These are phyloP conservation scores for Penicillium sp. DNA, from an alignment of 2,329 filamentous ascomycete species.

Conservation along the genomic window DNA sequence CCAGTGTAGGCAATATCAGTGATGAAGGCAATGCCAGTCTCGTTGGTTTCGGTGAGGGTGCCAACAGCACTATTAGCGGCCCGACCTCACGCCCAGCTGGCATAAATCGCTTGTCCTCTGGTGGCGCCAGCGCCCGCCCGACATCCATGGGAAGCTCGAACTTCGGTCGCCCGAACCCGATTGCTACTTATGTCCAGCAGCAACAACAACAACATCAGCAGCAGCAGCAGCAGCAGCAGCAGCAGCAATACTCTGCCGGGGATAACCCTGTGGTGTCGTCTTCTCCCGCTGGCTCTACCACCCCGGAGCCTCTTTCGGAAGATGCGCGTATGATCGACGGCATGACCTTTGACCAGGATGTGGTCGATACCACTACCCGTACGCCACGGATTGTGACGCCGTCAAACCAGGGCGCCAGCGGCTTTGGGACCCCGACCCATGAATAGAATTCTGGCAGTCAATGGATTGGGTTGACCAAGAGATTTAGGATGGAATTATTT, in stretches of 20 bases:
- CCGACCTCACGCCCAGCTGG: slow-evolving; percentile 65
- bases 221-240: slow-evolving; percentile 23
- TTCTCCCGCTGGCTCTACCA: slow-evolving; percentile 37
- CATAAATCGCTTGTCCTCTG: slow-evolving; percentile 40
- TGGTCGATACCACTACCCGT: slow-evolving; percentile 66
- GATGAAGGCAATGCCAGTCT: slow-evolving; percentile 82
- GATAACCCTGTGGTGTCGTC: slow-evolving; percentile 44
- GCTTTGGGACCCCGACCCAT: slow-evolving; percentile 15
- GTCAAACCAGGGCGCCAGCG: slow-evolving; percentile 14
- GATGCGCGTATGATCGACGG: slow-evolving; percentile 70
- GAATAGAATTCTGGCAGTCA: slow-evolving; percentile 18
- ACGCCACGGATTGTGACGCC: slow-evolving; percentile 55
- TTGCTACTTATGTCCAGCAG: slow-evolving; percentile 28
- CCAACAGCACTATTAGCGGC: slow-evolving; percentile 79
- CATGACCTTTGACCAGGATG: slow-evolving; percentile 61
- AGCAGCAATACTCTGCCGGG: slow-evolving; percentile 26
- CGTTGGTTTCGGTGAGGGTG: slow-evolving; percentile 90
- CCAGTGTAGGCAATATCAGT: slow-evolving; percentile 75
- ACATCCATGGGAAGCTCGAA: slow-evolving; percentile 44
- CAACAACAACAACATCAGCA: slow-evolving; percentile 24
- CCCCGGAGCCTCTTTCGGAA: slow-evolving; percentile 41
- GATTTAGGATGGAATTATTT: slow-evolving; percentile 13
- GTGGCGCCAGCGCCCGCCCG: slow-evolving; percentile 29
- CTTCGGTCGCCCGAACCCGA: slow-evolving; percentile 32
- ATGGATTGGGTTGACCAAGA: slow-evolving; percentile 6